Evolutionary conservation across 2,329 filamentous ascomycete genomes (phyloP).

Genomic region (Penicillium sp.): DNA sequence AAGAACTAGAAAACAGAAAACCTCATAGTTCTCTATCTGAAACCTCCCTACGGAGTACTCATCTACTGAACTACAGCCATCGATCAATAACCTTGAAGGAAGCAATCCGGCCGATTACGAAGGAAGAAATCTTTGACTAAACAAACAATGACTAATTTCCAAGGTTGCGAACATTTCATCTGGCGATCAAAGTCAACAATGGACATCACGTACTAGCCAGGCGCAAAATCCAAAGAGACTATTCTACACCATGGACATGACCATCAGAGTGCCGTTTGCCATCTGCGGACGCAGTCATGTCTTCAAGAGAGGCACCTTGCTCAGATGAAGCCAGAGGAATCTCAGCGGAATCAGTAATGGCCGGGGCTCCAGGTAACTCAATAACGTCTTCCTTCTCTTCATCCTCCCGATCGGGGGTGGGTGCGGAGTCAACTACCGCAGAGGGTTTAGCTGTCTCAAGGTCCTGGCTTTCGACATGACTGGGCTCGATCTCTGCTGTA

Average conservation of each 20-base stretch:
- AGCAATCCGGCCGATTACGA: no score
- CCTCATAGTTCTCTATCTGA: no score
- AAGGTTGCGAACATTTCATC: neutral
- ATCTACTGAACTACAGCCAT: no score
- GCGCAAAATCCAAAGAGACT: neutral
- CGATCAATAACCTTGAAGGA: no score
- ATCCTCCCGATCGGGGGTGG: neutral
- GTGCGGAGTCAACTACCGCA: neutral
- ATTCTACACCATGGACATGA: constrained; percentile 11
- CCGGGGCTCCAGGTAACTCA: neutral
- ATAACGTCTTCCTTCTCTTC: constrained; percentile 1
- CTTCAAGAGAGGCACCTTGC: constrained; percentile 26
- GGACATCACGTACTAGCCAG: neutral
- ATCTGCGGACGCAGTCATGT: constrained; percentile 27
- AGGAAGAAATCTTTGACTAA: neutral
- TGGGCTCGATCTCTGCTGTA: constrained; percentile 5
- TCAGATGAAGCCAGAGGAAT: constrained; percentile 6
- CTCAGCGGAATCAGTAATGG: constrained; percentile 5
- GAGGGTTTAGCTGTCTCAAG: neutral
- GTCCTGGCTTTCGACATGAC: neutral
- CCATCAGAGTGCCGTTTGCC: constrained; percentile 30
- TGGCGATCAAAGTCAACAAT: neutral
- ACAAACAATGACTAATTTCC: neutral
- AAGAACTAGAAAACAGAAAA: neutral
- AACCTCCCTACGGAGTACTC: no score